phyloP scores from a whole-genome alignment of 805 yeast genomes.

The Teunomyces cretensis region DNA sequence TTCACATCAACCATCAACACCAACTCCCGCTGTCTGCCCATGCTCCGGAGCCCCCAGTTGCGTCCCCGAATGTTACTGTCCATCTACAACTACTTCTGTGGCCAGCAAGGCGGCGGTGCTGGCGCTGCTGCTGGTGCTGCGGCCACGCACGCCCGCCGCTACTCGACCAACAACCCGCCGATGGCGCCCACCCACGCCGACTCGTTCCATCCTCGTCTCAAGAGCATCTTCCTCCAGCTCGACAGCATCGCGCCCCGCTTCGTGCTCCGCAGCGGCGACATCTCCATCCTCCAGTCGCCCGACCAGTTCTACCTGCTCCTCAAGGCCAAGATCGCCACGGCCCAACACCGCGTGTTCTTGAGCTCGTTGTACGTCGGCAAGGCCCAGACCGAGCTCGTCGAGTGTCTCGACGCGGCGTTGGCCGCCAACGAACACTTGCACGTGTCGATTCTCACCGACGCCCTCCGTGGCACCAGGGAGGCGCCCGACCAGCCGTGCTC shows the following conservation, averaged over 20 bases:
- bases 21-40: too few species aligned
- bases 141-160: constrained; percentile 8
- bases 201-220: constrained; percentile 45
- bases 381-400: constrained; percentile 71
- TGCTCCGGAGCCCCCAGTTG: background rate
- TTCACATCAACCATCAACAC: background rate
- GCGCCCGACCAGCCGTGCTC: constrained; percentile 70
- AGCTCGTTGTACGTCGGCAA: constrained; percentile 88
- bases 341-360: constrained; percentile 69
- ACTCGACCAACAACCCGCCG: constrained; percentile 29
- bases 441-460: constrained; percentile 79
- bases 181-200: constrained; percentile 20
- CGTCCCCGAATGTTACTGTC: constrained; percentile 24
- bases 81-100: constrained; percentile 24
- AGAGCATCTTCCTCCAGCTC: constrained; percentile 48
- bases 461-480: constrained; percentile 90
- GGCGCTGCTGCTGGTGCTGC: background rate
- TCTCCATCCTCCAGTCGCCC: constrained; percentile 67
- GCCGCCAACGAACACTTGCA: constrained; percentile 55
- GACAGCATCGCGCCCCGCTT: constrained; percentile 71
- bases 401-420: constrained; percentile 61
- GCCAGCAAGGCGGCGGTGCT: constrained; percentile 6
- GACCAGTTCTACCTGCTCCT: constrained; percentile 66
- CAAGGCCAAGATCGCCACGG: constrained; percentile 58
- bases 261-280: constrained; percentile 51